Evolutionary conservation across 228 moss, liverwort and hornwort genomes (phyloP), one percentile per base, ranked within the genome.

Genomic region (Sphagnum fallax): DNA sequence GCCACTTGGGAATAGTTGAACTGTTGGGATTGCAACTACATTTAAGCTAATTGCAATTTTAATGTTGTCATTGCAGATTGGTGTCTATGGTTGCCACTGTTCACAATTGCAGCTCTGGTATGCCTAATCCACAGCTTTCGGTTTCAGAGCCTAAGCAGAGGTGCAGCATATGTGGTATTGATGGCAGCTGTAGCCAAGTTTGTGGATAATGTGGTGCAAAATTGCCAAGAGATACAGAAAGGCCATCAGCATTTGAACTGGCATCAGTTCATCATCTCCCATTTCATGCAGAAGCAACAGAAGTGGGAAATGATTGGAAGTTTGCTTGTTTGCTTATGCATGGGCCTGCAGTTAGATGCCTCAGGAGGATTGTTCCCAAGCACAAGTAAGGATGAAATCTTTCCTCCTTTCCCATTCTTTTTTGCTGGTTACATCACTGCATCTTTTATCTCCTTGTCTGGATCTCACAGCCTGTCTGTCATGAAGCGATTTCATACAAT

Each of bases 71-170:
- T 12, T 72, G 64, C 66, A 81, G 64, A 69, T 61, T 64, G 63
- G 47, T 52, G 59, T 0, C 8, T 70, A 49, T 84, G 76, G 75
- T 60, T 81, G 64, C 66, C 74, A 8, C 48, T 81, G 50, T 78
- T 76, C 14, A 65, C 78, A 4, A 16, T 49, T 18, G 75, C 74
- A 1, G 16, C 71, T 4, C 11, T 72, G 0, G 52, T 76, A 62
- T 78, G 76, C 62, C 78, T 49, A 62, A 74, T 61, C 51, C 76
- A 85, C 51, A 67, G 76, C 18, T 85, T 81, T 74, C 72, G 75
- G 16, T 47, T 78, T 70, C 49, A 0, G 16, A 69, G 18, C 53
- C 64, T 76, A 64, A 77, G 74, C 65, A 73, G 51, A 0, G 50
- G 60, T 58, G 16, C 76, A 50, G 74, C 74, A 6, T 55, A 70